Conservation (phyloP, 2,329 filamentous ascomycete species). For the Monilinia vaccinii-corymbosi region DNA sequence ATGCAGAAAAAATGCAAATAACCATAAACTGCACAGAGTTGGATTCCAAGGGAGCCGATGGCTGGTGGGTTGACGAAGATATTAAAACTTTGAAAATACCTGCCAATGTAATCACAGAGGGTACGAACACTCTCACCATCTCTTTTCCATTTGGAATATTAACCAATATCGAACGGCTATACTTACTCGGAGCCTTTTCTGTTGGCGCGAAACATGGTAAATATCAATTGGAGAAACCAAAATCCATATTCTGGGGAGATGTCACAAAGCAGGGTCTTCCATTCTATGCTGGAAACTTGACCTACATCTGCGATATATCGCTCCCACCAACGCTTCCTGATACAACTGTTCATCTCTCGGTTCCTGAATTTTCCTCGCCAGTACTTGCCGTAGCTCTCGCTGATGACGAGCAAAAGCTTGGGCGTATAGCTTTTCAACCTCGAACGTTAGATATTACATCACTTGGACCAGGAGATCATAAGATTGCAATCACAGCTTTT, state of each 20-base stretch:
- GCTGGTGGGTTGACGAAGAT: slow-evolving; percentile 30
- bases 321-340: background rate
- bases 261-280: slow-evolving; percentile 24
- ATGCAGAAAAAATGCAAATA: slow-evolving; percentile 19
- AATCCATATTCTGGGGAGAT: slow-evolving; percentile 23
- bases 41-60: background rate
- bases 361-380: slow-evolving; percentile 19
- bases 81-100: slow-evolving; percentile 24
- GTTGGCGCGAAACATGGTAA: slow-evolving; percentile 14
- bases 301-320: slow-evolving; percentile 17
- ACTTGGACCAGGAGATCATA: slow-evolving; percentile 13
- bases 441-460: slow-evolving; percentile 18
- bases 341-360: background rate
- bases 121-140: slow-evolving; percentile 20
- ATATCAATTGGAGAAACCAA: background rate
- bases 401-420: slow-evolving; percentile 12
- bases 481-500: slow-evolving; percentile 22
- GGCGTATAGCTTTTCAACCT: slow-evolving; percentile 24
- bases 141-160: slow-evolving; percentile 25
- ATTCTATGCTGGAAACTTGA: slow-evolving; percentile 27
- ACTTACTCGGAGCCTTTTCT: slow-evolving; percentile 26
- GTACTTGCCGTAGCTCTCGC: slow-evolving; percentile 17
- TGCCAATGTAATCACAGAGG: slow-evolving; percentile 17
- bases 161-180: slow-evolving; percentile 28
- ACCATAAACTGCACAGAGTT: slow-evolving; percentile 17